A percentile compares a stretch with the other conserved stretches of the same genome.
Conservation (phyloP, 2,329 filamentous ascomycete species). For the Ophiocordyceps polyrhachis-furcata region DNA sequence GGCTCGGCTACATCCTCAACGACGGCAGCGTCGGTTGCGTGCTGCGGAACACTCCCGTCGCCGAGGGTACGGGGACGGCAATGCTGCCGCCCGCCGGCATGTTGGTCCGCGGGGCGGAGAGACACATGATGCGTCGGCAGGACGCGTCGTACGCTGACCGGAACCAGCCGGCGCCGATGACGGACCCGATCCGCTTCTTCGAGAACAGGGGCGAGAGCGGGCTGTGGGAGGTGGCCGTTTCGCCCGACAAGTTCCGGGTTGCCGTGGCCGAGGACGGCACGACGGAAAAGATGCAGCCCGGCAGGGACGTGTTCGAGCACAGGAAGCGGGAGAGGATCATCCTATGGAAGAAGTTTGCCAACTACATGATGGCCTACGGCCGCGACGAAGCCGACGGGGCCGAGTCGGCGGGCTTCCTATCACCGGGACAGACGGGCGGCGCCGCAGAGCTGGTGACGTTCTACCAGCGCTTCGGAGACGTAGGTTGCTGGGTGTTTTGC, state of each 20-base stretch:
- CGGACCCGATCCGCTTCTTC: slow-evolving; percentile 48
- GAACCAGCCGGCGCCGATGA: slow-evolving; percentile 45
- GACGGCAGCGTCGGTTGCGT: slow-evolving; percentile 65
- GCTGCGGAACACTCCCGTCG: slow-evolving; percentile 34
- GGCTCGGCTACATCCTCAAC: slow-evolving; percentile 66
- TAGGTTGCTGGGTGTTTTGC: slow-evolving; percentile 65
- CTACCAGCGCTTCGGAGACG: slow-evolving; percentile 64
- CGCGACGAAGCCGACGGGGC: slow-evolving; percentile 42
- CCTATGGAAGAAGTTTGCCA: slow-evolving; percentile 55
- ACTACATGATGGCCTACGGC: slow-evolving; percentile 57
- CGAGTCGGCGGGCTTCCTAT: slow-evolving; percentile 22
- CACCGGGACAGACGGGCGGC: slow-evolving; percentile 17
- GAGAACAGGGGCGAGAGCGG: slow-evolving; percentile 50
- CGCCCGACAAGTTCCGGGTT: slow-evolving; percentile 41
- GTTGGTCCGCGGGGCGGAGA: slow-evolving; percentile 51
- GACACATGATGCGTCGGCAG: slow-evolving; percentile 44
- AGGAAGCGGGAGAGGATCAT: slow-evolving; percentile 47
- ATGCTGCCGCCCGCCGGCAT: slow-evolving; percentile 51
- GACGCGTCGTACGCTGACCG: slow-evolving; percentile 36
- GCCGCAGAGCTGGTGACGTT: slow-evolving; percentile 50
- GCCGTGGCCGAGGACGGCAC: slow-evolving; percentile 37
- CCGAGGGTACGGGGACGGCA: slow-evolving; percentile 28
- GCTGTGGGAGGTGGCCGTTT: slow-evolving; percentile 42
- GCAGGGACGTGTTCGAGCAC: slow-evolving; percentile 46
- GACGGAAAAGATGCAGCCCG: slow-evolving; percentile 39